Percentiles rank a stretch among this genome's conserved stretches.
These are phyloP conservation scores for Lepraria neglecta DNA, from an alignment of 495 filamentous ascomycete species.

Conservation along the genomic window DNA sequence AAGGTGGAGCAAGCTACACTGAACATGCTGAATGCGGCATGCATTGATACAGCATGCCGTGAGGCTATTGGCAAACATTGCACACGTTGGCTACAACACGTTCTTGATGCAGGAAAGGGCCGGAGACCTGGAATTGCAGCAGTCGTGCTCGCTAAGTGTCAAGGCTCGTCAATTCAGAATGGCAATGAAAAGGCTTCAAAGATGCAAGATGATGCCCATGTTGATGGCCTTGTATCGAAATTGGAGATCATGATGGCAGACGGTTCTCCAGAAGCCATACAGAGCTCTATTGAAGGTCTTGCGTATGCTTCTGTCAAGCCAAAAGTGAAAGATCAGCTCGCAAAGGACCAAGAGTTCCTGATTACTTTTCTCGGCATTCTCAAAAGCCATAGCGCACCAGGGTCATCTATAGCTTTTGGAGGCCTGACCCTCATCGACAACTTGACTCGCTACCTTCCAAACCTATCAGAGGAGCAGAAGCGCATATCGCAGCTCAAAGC, in stretches of 20 bases:
- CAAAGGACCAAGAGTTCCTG: constrained; percentile 58
- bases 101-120: constrained; percentile 61
- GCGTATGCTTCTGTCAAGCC: constrained; percentile 83
- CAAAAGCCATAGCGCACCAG: constrained; percentile 25
- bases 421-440: constrained; percentile 77
- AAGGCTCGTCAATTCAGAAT: constrained; percentile 30
- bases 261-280: constrained; percentile 48
- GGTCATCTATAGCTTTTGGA: constrained; percentile 69
- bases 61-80: constrained; percentile 76
- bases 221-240: constrained; percentile 68
- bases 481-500: constrained; percentile 83
- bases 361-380: constrained; percentile 59
- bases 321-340: constrained; percentile 71
- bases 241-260: constrained; percentile 72
- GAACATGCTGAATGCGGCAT: constrained; percentile 85
- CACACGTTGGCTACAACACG: constrained; percentile 72
- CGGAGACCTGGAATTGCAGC: constrained; percentile 65
- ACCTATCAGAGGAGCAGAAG: constrained; percentile 84
- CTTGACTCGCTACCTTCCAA: constrained; percentile 71
- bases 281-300: constrained; percentile 81
- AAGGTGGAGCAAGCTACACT: constrained; percentile 75
- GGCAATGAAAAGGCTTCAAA: constrained; percentile 36
- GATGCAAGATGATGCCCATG: constrained; percentile 44
- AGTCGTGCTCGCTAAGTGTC: constrained; percentile 77
- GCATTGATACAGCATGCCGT: constrained; percentile 70